Evolutionary conservation across 2,329 filamentous ascomycete genomes (phyloP).

Genomic region (Dactylonectria macrodidyma): DNA sequence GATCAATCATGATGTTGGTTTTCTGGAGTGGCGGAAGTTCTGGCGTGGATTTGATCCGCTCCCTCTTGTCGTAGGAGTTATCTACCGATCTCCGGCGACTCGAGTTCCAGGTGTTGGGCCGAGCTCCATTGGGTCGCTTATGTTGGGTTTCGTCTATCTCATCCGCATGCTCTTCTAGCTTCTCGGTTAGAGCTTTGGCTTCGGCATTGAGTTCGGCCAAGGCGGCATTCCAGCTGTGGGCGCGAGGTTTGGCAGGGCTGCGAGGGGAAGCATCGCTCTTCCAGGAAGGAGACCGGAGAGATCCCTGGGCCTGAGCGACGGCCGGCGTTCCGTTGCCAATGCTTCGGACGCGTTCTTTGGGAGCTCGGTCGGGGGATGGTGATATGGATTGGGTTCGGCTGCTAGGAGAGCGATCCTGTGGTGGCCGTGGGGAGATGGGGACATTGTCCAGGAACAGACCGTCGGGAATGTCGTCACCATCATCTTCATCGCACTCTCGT

Average conservation of each 20-base stretch:
- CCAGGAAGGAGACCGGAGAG: conserved; percentile 70
- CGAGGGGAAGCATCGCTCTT: conserved; percentile 61
- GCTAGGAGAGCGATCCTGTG: conserved; percentile 68
- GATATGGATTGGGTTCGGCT: conserved; percentile 69
- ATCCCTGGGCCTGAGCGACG: conserved; percentile 71
- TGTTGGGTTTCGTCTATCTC: conserved; percentile 63
- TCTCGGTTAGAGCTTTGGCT: conserved; percentile 81
- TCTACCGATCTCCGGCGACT: conserved; percentile 51
- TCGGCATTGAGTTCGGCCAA: conserved; percentile 79
- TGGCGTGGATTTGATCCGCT: conserved; percentile 75
- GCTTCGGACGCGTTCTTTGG: conserved; percentile 67
- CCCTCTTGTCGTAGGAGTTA: conserved; percentile 59
- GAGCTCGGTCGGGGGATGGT: conserved; percentile 66
- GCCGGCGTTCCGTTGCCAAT: conserved; percentile 77
- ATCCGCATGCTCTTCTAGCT: conserved; percentile 84
- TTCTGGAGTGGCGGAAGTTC: conserved; percentile 79
- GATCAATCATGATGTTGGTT: conserved; percentile 87
- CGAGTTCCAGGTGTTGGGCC: conserved; percentile 60
- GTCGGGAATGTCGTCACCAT: conserved; percentile 84
- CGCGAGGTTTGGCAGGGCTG: conserved; percentile 67
- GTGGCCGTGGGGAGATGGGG: conserved; percentile 81
- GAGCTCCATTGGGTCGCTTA: conserved; percentile 49
- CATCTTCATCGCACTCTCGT: conserved; percentile 82
- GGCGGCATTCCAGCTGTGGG: conserved; percentile 83
- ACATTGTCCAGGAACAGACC: conserved; percentile 86